Conservation (phyloP, 257 asterid genomes). For the Euphrasia confusa region DNA sequence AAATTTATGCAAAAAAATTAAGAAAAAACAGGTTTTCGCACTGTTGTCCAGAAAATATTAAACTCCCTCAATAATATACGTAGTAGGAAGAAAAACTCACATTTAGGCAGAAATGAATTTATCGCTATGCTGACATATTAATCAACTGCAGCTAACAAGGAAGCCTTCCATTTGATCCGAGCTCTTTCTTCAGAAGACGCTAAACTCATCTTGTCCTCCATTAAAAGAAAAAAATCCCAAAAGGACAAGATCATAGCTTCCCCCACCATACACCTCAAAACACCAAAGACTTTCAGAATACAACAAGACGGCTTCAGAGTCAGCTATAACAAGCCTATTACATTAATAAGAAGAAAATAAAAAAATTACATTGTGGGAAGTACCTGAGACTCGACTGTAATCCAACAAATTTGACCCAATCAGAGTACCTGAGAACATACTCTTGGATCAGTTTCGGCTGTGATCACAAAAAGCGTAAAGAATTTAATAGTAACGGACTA, state of each 20-base stretch:
- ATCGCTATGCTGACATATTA: conserved; percentile 89
- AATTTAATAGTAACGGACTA: conserved; percentile 3
- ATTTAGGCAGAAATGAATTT: conserved; percentile 75
- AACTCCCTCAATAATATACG: too few relatives aligned
- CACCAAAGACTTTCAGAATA: background rate
- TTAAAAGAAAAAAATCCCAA: conserved; percentile 66
- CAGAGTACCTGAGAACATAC: too few relatives aligned
- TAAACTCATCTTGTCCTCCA: conserved; percentile 90
- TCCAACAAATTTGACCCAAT: too few relatives aligned
- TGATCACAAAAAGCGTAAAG: background rate
- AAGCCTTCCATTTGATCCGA: conserved; percentile 80
- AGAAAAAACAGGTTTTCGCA: too few relatives aligned
- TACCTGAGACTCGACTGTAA: too few relatives aligned
- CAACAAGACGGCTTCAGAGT: background rate
- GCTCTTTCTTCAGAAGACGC: conserved; percentile 88
- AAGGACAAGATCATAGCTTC: conserved; percentile 76
- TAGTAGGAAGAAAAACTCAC: too few relatives aligned
- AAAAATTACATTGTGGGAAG: conserved; percentile 80
- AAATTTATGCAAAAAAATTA: too few relatives aligned
- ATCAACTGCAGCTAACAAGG: conserved; percentile 92
- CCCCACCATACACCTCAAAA: conserved; percentile 86
- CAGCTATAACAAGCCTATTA: background rate
- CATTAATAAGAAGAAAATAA: too few relatives aligned
- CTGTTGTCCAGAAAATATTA: too few relatives aligned
- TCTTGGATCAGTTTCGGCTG: too few relatives aligned